Evolutionary conservation across 805 yeast species (phyloP).

Genomic region (Metschnikowia lachancei): DNA sequence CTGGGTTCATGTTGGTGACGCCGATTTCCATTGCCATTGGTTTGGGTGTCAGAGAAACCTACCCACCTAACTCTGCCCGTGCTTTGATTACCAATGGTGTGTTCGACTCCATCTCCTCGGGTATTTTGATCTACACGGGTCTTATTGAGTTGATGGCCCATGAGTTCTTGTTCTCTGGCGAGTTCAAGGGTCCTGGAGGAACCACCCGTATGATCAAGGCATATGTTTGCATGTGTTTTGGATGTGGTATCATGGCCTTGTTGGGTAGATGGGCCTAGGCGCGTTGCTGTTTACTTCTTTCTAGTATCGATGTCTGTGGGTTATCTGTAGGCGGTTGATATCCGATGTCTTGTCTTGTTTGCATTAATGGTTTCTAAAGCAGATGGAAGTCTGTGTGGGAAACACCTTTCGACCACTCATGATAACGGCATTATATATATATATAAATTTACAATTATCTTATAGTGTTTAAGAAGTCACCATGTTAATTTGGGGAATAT

Average conservation of each 20-base stretch:
- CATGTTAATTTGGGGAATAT: no score
- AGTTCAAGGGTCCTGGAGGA: conserved; percentile 24
- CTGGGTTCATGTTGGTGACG: conserved; percentile 31
- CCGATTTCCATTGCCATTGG: conserved; percentile 38
- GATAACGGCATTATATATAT: no score
- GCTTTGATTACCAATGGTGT: conserved; percentile 34
- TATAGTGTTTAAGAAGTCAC: no score
- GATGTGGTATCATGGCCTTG: conserved; percentile 34
- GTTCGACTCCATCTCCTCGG: conserved; percentile 36
- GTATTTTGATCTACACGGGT: conserved; percentile 36
- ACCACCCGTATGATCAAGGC: conserved; percentile 25
- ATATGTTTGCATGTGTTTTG: conserved; percentile 24
- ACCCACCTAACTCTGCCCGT: conserved; percentile 33
- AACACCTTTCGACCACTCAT: no score
- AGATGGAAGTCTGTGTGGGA: no score
- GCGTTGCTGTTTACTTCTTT: neutral
- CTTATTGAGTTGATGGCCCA: conserved; percentile 40
- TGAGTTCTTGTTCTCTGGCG: conserved; percentile 34
- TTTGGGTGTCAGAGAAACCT: conserved; percentile 33
- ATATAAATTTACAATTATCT: no score
- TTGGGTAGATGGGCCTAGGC: conserved; percentile 35
- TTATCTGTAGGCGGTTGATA: no score
- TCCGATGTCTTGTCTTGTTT: no score
- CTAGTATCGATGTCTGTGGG: no score
- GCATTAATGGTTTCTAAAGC: no score